Percentiles rank a stretch among this genome's conserved stretches.
phyloP scores from a whole-genome alignment of 2,329 filamentous ascomycete genomes.

The Ambrosiella xylebori region DNA sequence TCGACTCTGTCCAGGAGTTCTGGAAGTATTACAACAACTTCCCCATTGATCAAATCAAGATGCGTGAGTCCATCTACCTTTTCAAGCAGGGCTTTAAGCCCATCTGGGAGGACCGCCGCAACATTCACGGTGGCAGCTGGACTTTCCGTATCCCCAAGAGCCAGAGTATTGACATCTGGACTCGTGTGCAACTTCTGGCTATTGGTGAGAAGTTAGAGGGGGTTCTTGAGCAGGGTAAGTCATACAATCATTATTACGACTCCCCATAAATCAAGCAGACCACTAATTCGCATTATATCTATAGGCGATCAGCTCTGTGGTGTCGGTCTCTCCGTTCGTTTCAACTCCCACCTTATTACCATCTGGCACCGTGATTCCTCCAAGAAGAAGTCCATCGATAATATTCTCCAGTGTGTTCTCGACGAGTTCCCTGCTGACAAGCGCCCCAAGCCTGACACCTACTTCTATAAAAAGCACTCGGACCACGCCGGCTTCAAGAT shows the following conservation, averaged over 20 bases:
- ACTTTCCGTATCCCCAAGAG: constrained; percentile 77
- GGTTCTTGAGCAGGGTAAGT: constrained; percentile 51
- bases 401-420: constrained; percentile 54
- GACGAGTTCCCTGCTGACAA: constrained; percentile 57
- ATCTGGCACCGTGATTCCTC: constrained; percentile 85
- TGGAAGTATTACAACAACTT: constrained; percentile 73
- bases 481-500: constrained; percentile 71
- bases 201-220: constrained; percentile 68
- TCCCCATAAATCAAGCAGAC: background rate
- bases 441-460: constrained; percentile 51
- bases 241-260: background rate
- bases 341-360: constrained; percentile 75
- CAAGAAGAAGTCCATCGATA: constrained; percentile 62
- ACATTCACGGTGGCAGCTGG: constrained; percentile 74
- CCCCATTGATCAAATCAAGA: constrained; percentile 56
- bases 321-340: constrained; percentile 70
- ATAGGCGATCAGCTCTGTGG: constrained; percentile 76
- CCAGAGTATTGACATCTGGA: constrained; percentile 59
- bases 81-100: constrained; percentile 65
- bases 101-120: constrained; percentile 74
- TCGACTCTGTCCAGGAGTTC: constrained; percentile 72
- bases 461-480: constrained; percentile 77
- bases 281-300: background rate
- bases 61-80: constrained; percentile 61
- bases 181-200: constrained; percentile 61